A percentile compares a stretch with the other conserved stretches of the same genome.
Evolutionary conservation across 1,284 basidiomycete species (phyloP).

Genomic region (Tetrapyrgos nigripes): DNA sequence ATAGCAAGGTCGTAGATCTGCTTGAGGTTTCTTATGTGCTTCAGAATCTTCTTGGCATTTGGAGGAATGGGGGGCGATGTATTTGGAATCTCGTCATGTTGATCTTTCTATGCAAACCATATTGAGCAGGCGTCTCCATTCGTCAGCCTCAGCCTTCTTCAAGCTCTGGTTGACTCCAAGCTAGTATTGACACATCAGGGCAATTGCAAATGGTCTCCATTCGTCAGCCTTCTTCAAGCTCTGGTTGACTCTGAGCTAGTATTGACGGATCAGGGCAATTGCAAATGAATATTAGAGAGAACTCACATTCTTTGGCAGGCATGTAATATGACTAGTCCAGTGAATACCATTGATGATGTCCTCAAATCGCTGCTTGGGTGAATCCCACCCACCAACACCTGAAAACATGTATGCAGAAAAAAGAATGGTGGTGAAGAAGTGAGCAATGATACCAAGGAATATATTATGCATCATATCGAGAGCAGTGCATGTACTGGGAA

Average conservation of each 20-base stretch:
- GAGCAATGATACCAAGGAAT: slow-evolving; percentile 24
- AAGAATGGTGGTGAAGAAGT: slow-evolving; percentile 27
- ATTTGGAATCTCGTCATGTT: slow-evolving; percentile 27
- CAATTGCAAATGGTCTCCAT: slow-evolving; percentile 24
- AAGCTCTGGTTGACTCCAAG: slow-evolving; percentile 32
- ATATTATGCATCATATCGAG: slow-evolving; percentile 27
- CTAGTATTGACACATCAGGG: slow-evolving; percentile 14
- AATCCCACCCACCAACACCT: slow-evolving; percentile 23
- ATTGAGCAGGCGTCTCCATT: slow-evolving; percentile 33
- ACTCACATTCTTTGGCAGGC: slow-evolving; percentile 37
- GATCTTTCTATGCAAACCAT: slow-evolving; percentile 35
- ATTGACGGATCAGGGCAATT: neutral
- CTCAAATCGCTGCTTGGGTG: slow-evolving; percentile 25
- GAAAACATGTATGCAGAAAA: slow-evolving; percentile 29
- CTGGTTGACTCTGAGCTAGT: slow-evolving; percentile 31
- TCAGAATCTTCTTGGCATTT: slow-evolving; percentile 11
- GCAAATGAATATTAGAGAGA: neutral
- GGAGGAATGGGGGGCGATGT: slow-evolving; percentile 19
- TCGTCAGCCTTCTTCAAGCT: slow-evolving; percentile 40
- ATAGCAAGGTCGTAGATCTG: slow-evolving; percentile 20
- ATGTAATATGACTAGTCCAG: slow-evolving; percentile 39
- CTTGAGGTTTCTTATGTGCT: slow-evolving; percentile 18
- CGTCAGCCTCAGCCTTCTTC: slow-evolving; percentile 37
- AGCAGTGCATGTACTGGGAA: slow-evolving; percentile 12
- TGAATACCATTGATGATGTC: slow-evolving; percentile 26